Base-by-base conservation (phyloP, 2,329 filamentous ascomycete species). In the Didymella arachidicola region DNA sequence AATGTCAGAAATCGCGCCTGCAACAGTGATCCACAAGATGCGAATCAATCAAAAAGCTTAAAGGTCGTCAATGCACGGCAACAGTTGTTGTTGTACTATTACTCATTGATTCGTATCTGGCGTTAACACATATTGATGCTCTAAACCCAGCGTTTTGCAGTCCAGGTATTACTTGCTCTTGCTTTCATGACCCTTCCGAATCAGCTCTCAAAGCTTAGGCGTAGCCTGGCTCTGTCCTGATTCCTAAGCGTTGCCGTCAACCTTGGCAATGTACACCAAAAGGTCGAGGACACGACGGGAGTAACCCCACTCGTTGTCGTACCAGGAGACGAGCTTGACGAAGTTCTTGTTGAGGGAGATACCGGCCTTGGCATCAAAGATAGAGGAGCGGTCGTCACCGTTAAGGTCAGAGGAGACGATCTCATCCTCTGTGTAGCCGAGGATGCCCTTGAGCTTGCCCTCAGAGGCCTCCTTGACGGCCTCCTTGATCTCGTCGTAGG, bases 241-340 rank as follows among this genome's bases (percentile, higher is more conserved):
- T 71, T 76, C 69, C 72, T 78, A 79, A 66, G 77, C 77, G 64
- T 77, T 78, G 59, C 76, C 76, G 61, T 79, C 77, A 59, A 78
- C 71, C 75, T 79, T 78, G 72, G 77, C 77, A 67, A 79, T 78
- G 74, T 78, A 78, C 64, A 75, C 75, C 57, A 83, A 64, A 61
- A 83, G 81, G 73, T 83, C 81, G 64, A 83, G 77, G 60, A 83
- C 81, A 80, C 81, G 95, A 85, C 93, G 93, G 81, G 91, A 96
- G 90, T 99, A 98, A 78, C 93, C 95, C 93, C 93, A 97, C 88
- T 98, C 94, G 87, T 98, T 98, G 87, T 97, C 93, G 84, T 97
- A 97, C 95, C 94, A 98, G 76, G 89, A 89, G 80, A 97, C 90
- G 65, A 99, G 87, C 91, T 99, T 99, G 87, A 97, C 89, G 81